These are phyloP conservation scores for Nepenthes mirabilis DNA, from an alignment of 148 eudicot genomes.

Conservation along the genomic window DNA sequence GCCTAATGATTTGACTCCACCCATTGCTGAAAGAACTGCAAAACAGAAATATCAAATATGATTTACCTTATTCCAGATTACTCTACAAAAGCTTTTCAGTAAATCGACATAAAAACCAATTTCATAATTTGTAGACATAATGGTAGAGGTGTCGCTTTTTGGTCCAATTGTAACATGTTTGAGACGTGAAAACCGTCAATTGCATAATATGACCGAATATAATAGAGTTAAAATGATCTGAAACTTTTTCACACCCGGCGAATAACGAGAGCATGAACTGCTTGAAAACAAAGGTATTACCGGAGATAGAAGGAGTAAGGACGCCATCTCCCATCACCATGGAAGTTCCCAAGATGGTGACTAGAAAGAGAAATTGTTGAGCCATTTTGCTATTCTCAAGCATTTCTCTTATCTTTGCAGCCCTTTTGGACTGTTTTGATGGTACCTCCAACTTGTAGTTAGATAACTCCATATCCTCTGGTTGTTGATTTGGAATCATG, in stretches of 20 bases:
- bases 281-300: background rate
- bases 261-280: background rate
- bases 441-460: background rate
- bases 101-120: no score
- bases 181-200: no score
- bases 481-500: conserved; percentile 1
- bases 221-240: no score
- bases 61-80: background rate
- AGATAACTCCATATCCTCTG: background rate
- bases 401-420: conserved; percentile 6
- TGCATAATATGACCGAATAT: no score
- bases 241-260: no score
- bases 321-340: conserved; percentile 31
- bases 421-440: background rate
- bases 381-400: conserved; percentile 18
- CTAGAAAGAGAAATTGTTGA: conserved; percentile 11
- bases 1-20: background rate
- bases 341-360: conserved; percentile 26
- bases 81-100: no score
- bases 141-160: no score
- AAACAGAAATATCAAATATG: background rate
- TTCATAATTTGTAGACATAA: no score
- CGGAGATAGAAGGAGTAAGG: conserved; percentile 32
- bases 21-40: conserved; percentile 1
- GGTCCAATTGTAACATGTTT: no score